A percentile compares a stretch with the other conserved stretches of the same genome.
Evolutionary conservation across 805 yeast genomes (phyloP).

Genomic region (Yamadazyma olivae): DNA sequence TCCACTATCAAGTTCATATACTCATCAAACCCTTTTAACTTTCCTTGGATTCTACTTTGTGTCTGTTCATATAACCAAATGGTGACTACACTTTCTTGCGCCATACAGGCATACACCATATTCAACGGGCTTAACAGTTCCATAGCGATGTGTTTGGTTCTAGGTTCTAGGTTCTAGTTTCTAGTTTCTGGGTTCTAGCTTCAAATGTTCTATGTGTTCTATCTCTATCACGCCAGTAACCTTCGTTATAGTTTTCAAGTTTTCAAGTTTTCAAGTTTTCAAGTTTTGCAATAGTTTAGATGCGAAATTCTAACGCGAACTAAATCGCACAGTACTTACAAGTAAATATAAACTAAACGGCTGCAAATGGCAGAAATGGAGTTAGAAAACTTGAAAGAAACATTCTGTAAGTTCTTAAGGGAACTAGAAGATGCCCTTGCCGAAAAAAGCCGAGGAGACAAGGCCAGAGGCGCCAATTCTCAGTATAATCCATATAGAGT

Average conservation of each 20-base stretch:
- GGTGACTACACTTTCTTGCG: conserved; percentile 73
- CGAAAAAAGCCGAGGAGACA: background rate
- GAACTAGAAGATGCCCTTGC: background rate
- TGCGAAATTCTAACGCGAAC: too few relatives aligned
- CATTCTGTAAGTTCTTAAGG: background rate
- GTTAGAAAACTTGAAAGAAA: background rate
- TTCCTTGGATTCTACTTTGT: conserved; percentile 73
- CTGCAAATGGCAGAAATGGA: too few relatives aligned
- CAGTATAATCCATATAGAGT: conserved; percentile 2
- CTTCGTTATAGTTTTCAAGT: too few relatives aligned
- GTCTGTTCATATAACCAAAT: conserved; percentile 91
- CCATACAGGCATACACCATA: conserved; percentile 81
- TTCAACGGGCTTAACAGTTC: conserved; percentile 97
- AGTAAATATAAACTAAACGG: too few relatives aligned
- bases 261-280: too few relatives aligned
- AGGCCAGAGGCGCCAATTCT: background rate
- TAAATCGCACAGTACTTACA: too few relatives aligned
- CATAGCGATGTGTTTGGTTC: conserved; percentile 62
- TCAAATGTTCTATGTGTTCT: too few relatives aligned
- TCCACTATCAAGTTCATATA: conserved; percentile 81
- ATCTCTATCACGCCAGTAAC: too few relatives aligned
- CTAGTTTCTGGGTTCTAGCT: background rate
- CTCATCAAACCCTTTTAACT: conserved; percentile 91
- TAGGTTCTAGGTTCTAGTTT: background rate
- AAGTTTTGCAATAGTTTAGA: too few relatives aligned